phyloP scores from a whole-genome alignment of 2,329 filamentous ascomycete species.

The Calonectria naviculata region DNA sequence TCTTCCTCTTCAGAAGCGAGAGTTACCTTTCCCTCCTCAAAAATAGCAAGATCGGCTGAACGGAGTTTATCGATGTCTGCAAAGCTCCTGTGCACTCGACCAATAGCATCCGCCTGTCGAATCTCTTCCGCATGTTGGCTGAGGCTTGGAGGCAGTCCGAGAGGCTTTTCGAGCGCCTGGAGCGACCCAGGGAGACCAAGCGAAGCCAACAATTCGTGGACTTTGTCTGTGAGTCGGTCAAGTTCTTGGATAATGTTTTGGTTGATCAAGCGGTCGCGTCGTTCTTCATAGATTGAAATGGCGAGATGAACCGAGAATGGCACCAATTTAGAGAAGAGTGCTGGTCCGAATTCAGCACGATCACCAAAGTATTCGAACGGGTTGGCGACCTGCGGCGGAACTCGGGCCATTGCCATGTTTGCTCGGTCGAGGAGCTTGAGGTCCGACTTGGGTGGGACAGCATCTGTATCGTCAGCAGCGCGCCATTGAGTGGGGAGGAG shows the following conservation, averaged over 20 bases:
- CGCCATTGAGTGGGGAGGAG: fast-evolving
- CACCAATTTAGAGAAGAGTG: constrained; percentile 90
- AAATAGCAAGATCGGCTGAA: constrained; percentile 79
- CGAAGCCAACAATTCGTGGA: constrained; percentile 83
- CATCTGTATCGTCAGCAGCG: constrained; percentile 59
- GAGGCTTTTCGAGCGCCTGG: constrained; percentile 93
- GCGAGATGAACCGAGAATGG: constrained; percentile 96
- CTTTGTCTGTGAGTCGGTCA: constrained; percentile 80
- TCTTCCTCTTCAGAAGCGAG: constrained; percentile 85
- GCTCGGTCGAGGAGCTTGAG: constrained; percentile 87
- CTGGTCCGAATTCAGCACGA: constrained; percentile 81
- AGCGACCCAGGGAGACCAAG: constrained; percentile 91
- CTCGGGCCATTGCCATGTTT: constrained; percentile 84
- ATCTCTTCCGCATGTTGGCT: constrained; percentile 95
- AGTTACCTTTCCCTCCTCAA: constrained; percentile 84
- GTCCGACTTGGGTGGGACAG: constrained; percentile 89
- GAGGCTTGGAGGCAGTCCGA: constrained; percentile 87
- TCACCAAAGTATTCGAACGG: constrained; percentile 86
- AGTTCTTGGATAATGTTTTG: constrained; percentile 87
- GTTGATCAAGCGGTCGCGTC: constrained; percentile 90
- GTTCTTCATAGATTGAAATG: constrained; percentile 93
- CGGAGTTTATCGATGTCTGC: constrained; percentile 93
- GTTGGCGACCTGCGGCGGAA: constrained; percentile 84
- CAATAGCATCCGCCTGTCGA: constrained; percentile 87
- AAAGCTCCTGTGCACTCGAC: constrained; percentile 81